Evolutionary conservation across 345 rosid species (phyloP), one percentile per base, ranked within the genome.

Genomic region (Acer campestre): DNA sequence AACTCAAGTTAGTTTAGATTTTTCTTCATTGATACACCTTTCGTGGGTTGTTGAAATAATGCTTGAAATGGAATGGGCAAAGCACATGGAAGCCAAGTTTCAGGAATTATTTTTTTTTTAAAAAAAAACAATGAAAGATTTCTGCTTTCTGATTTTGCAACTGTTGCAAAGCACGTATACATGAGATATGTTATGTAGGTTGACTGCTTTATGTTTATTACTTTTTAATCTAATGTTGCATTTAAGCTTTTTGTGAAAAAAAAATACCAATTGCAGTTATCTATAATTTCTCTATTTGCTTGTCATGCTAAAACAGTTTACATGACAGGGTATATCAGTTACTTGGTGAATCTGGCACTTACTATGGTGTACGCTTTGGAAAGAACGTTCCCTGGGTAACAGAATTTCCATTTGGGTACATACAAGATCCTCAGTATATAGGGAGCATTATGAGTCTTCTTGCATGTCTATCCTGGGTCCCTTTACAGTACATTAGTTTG

Each of bases 281-380:
- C 22, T 9, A 1, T 59, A 20, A 22, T 14, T 13, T 58, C 75
- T 67, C 48, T 31, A 51, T 40, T 62, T 44, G 20, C 44, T 40
- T 22, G 61, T 29, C 58, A n/a, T 49, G 42, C 72, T 70, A 35
- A 61, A 66, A 55, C 59, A 49, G 68, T 25, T 59, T 68, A 58
- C 38, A 29, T 68, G 81, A 74, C 90, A 94, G 97, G 89, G 98
- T 94, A 12, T 96, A 89, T 83, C 97, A 89, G 77, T 81, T 94
- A 83, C 92, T 96, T 55, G 98, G 98, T 82, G 97, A 96, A 87
- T 77, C 97, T 0, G 98, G 98, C 64, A 91, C 94, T 27, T 96
- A 94, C 78, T 96, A 95, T 63, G 97, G 98, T 20, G 90, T 96
- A 14, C 85, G 97, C 22, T 92, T 94, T 35, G 99, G 98, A 48